phyloP scores from a whole-genome alignment of 345 rosid species.

The Lepidium sativum region DNA sequence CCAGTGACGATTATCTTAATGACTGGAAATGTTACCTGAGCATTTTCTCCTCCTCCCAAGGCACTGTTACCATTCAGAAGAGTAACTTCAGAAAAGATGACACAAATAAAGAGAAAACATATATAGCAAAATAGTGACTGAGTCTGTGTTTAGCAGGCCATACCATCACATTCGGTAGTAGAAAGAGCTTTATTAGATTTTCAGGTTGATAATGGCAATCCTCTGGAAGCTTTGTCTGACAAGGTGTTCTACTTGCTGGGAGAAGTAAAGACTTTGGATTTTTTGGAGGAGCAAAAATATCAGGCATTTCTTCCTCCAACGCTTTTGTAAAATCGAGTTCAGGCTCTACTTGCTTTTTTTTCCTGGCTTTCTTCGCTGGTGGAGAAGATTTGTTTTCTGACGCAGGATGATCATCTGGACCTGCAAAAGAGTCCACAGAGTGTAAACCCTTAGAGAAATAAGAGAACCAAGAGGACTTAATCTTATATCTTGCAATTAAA shows the following conservation, averaged over 20 bases:
- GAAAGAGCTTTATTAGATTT: constrained; percentile 76
- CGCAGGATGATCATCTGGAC: constrained; percentile 37
- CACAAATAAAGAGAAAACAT: not conserved
- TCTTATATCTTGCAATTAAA: not conserved
- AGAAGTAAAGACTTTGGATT: constrained; percentile 64
- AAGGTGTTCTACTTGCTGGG: constrained; percentile 58
- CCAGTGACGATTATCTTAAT: not conserved
- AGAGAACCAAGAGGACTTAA: not conserved
- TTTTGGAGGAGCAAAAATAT: constrained; percentile 75
- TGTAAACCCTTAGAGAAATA: constrained; percentile 2
- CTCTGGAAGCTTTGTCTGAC: constrained; percentile 75
- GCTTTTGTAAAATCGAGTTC: constrained; percentile 72
- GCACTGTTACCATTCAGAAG: constrained; percentile 51
- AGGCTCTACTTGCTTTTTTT: constrained; percentile 54
- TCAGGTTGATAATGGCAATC: constrained; percentile 98
- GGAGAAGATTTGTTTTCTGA: constrained; percentile 39
- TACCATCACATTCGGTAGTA: constrained; percentile 80
- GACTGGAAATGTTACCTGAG: constrained; percentile 42
- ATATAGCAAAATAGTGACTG: not conserved
- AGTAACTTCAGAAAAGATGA: constrained; percentile 18
- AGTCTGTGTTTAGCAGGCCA: constrained; percentile 7
- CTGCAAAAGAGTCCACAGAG: constrained; percentile 24
- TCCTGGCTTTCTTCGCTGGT: constrained; percentile 50
- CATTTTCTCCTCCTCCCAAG: constrained; percentile 57
- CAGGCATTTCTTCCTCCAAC: constrained; percentile 54